Evolutionary conservation across 495 filamentous ascomycete genomes (phyloP).

Genomic region (Pyrenopolyporus hunteri): DNA sequence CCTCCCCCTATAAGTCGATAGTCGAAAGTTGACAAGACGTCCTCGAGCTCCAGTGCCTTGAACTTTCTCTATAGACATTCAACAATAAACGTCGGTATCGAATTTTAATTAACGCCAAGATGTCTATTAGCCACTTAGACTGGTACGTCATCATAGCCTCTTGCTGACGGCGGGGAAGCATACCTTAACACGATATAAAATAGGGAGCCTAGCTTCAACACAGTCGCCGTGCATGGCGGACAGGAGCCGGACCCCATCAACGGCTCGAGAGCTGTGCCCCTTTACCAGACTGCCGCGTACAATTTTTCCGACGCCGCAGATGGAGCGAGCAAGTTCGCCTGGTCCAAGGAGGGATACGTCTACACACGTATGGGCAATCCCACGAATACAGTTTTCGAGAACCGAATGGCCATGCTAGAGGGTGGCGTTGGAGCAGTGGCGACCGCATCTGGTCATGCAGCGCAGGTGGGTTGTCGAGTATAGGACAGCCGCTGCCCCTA

Average conservation of each 20-base stretch:
- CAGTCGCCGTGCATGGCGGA: constrained; percentile 48
- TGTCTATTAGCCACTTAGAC: constrained; percentile 42
- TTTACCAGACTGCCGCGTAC: constrained; percentile 50
- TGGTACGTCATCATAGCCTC: constrained; percentile 35
- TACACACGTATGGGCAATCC: constrained; percentile 54
- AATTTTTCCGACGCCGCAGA: constrained; percentile 53
- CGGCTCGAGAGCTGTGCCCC: constrained; percentile 49
- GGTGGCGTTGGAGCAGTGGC: constrained; percentile 51
- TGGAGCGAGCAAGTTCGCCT: constrained; percentile 51
- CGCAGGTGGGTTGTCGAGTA: constrained; percentile 34
- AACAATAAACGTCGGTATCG: not conserved
- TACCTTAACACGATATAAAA: constrained; percentile 20
- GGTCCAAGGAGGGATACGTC: constrained; percentile 51
- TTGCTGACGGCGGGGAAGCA: not conserved
- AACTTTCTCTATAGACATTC: not conserved
- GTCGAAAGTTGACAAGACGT: not conserved
- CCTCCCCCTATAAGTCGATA: constrained; percentile 10
- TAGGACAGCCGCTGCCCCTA: constrained; percentile 1
- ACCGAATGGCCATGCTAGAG: constrained; percentile 50
- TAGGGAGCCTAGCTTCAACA: constrained; percentile 49
- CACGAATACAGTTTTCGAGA: constrained; percentile 51
- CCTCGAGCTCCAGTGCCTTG: not conserved
- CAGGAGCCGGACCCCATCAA: constrained; percentile 53
- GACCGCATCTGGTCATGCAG: constrained; percentile 50
- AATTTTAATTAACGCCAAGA: constrained; percentile 15